Percentiles rank a stretch among this genome's conserved stretches.
Evolutionary conservation across 129 eudicot genomes (phyloP).

Genomic region (Flaveria ramosissima): DNA sequence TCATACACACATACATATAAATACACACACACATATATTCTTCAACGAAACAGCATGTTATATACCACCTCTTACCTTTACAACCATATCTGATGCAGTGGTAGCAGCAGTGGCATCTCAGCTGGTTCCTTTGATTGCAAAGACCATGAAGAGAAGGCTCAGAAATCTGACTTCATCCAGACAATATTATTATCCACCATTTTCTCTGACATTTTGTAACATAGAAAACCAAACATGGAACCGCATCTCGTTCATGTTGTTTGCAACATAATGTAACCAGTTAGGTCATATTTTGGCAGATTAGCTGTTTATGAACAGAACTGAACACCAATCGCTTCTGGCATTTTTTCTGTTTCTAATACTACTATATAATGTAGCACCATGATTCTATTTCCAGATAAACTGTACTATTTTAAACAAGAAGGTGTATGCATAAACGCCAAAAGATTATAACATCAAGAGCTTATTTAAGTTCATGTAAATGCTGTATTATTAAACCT

Average conservation of each 20-base stretch:
- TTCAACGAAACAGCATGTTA: neutral
- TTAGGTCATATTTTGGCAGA: conserved; percentile 23
- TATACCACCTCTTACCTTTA: neutral
- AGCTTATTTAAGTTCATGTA: neutral
- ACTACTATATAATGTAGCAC: conserved; percentile 9
- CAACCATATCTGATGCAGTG: neutral
- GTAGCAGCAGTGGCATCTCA: conserved; percentile 34
- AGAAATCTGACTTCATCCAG: conserved; percentile 55
- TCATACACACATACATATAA: neutral
- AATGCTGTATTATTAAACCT: neutral
- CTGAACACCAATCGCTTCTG: neutral
- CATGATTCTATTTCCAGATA: conserved; percentile 3
- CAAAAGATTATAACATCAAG: neutral
- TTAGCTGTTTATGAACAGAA: conserved; percentile 19
- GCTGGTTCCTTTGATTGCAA: conserved; percentile 23
- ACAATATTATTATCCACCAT: conserved; percentile 60
- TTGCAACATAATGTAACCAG: conserved; percentile 29
- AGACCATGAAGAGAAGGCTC: conserved; percentile 50
- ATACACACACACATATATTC: neutral
- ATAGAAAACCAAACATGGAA: conserved; percentile 16
- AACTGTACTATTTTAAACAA: neutral
- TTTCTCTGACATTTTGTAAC: conserved; percentile 45
- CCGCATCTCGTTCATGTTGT: conserved; percentile 11
- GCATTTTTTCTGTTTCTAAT: neutral
- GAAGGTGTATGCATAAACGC: neutral